Conservation (phyloP, 805 yeast species). For the Myxozyma vanderwaltii region DNA sequence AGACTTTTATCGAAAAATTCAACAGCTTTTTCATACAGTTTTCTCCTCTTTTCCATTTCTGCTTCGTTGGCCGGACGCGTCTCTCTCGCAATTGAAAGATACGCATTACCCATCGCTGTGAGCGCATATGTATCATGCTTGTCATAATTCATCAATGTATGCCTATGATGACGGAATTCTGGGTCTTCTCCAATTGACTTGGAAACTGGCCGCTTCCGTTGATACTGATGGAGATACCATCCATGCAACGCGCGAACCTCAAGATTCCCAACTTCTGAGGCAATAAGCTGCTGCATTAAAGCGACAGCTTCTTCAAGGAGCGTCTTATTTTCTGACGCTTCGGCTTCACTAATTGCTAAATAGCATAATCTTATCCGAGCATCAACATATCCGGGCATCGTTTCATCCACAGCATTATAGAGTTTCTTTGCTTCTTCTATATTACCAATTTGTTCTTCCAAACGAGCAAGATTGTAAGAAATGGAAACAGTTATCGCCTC, state of each 20-base stretch:
- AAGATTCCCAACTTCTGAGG: conserved; percentile 58
- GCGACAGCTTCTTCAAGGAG: conserved; percentile 44
- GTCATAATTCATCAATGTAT: conserved; percentile 76
- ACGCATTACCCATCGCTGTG: conserved; percentile 85
- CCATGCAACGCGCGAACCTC: conserved; percentile 91
- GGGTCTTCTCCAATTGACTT: conserved; percentile 56
- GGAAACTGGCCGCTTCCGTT: conserved; percentile 36
- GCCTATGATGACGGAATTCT: conserved; percentile 83
- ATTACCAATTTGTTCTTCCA: conserved; percentile 54
- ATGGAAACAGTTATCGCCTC: conserved; percentile 47
- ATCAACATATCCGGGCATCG: conserved; percentile 69
- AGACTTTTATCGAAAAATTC: conserved; percentile 88
- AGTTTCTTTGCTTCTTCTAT: conserved; percentile 44
- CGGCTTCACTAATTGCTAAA: conserved; percentile 51
- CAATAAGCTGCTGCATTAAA: conserved; percentile 57
- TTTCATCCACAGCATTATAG: conserved; percentile 60
- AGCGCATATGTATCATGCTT: conserved; percentile 86
- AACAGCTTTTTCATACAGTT: conserved; percentile 84
- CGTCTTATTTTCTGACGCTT: conserved; percentile 30
- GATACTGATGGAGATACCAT: conserved; percentile 67
- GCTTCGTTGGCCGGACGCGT: conserved; percentile 52
- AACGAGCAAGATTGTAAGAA: conserved; percentile 76
- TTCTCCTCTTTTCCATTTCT: conserved; percentile 62
- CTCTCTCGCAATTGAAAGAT: conserved; percentile 77
- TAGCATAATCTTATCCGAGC: conserved; percentile 74